These are phyloP conservation scores for Aspergillus biplanus DNA, from an alignment of 495 filamentous ascomycete species.

Conservation along the genomic window DNA sequence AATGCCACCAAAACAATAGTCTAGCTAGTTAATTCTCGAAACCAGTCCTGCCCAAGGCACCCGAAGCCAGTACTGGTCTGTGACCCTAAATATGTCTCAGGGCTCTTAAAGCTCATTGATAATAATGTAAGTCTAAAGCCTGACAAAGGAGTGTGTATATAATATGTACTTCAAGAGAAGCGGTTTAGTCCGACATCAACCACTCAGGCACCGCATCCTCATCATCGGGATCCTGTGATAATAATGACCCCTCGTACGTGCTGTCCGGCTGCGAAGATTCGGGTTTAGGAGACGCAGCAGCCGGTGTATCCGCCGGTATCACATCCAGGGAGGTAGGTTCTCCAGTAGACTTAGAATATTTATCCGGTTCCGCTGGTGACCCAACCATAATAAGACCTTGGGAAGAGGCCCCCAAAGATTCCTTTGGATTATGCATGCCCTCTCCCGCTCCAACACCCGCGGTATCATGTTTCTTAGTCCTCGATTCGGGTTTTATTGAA, in stretches of 20 bases:
- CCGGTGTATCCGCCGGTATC: conserved; percentile 23
- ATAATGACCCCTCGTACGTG: conserved; percentile 46
- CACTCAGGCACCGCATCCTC: conserved; percentile 71
- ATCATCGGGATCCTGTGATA: conserved; percentile 69
- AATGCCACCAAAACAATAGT: no score
- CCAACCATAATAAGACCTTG: conserved; percentile 31
- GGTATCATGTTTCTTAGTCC: background rate
- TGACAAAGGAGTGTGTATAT: no score
- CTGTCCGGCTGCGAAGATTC: conserved; percentile 29
- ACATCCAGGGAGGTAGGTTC: conserved; percentile 28
- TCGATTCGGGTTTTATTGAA: background rate
- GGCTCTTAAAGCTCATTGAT: no score
- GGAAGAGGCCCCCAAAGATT: conserved; percentile 24
- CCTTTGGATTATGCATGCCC: no score
- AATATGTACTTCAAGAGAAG: background rate
- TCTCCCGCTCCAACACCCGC: no score
- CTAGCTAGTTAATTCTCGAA: no score
- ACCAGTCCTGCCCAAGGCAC: no score
- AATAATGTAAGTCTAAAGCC: no score
- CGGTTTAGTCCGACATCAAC: conserved; percentile 47
- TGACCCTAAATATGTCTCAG: no score
- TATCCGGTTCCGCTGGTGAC: conserved; percentile 29
- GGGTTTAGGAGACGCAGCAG: background rate
- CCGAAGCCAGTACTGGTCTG: no score
- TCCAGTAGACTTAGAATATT: conserved; percentile 33